Evolutionary conservation across 2,329 filamentous ascomycete species (phyloP), one percentile per base, ranked within the genome.

Genomic region (Diaporthe vaccinii): DNA sequence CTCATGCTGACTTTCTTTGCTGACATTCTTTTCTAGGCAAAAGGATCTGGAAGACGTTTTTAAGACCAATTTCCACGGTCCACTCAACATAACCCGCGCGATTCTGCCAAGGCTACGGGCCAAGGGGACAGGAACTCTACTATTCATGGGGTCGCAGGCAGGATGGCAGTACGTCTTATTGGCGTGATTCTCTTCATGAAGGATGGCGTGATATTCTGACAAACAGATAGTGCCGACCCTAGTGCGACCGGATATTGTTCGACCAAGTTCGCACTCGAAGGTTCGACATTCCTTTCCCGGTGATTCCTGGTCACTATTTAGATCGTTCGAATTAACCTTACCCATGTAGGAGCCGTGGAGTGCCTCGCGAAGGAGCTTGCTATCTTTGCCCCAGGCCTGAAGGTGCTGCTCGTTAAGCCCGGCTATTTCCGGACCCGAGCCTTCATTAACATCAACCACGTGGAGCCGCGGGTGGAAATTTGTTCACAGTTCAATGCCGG

Each of bases 361-460:
- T 80, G 79, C 7, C 79, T 84, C 28, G 71, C 80, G 4, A 78
- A 82, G 67, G 84, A 86, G 58, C 79, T 82, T 25, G 80, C 80
- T 22, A 75, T 80, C 4, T 76, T 81, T 71, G 80, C 80, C 2
- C 79, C 81, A 0, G 82, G 80, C 1, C 78, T 88, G 44, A 81
- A 83, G 28, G 78, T 84, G 0, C 78, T 85, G 1, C 78, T 86
- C 0, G 78, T 87, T 3, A 85, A 87, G 67, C 86, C 84, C 0
- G 85, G 85, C 0, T 84, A 85, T 72, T 88, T 87, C 74, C 80
- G 84, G 3, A 88, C 86, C 0, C 80, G 80, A 0, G 82, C 85
- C 0, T 84, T 88, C 17, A 80, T 79, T 31, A 84, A 84, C 6
- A 78, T 84, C 20, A 79, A 78, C 22, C 79, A 83, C 15, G 79